Evolutionary conservation across 192 early-diverging fungal genomes (phyloP).

Genomic region (Backusella luteola): DNA sequence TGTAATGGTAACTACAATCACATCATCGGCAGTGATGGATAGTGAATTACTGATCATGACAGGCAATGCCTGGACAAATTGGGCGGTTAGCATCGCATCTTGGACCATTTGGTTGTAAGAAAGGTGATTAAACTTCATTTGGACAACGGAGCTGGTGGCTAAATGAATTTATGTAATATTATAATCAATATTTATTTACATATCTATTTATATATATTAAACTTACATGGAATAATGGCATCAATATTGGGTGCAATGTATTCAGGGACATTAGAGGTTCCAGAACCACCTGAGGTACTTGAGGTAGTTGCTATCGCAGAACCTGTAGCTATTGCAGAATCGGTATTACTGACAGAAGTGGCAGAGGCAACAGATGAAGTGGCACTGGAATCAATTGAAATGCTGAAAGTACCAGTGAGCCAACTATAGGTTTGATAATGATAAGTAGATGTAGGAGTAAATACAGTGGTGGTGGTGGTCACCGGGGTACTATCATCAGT

Average conservation of each 20-base stretch:
- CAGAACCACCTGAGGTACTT: background rate
- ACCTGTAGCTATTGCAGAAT: background rate
- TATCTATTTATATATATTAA: background rate
- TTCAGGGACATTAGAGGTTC: slow-evolving; percentile 12
- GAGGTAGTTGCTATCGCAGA: background rate
- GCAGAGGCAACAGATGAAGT: background rate
- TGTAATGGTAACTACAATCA: slow-evolving; percentile 31
- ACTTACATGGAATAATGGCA: slow-evolving; percentile 22
- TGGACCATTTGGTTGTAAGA: slow-evolving; percentile 31
- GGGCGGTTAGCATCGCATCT: slow-evolving; percentile 27
- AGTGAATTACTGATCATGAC: slow-evolving; percentile 15
- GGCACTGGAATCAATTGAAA: background rate
- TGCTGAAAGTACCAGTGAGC: slow-evolving; percentile 15
- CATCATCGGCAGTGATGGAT: slow-evolving; percentile 16
- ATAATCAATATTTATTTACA: background rate
- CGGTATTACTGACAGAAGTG: background rate
- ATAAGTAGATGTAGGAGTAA: slow-evolving; percentile 20
- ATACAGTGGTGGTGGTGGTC: background rate
- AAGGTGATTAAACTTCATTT: slow-evolving; percentile 25
- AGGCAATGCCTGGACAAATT: slow-evolving; percentile 30
- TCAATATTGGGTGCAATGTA: slow-evolving; percentile 31
- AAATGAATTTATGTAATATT: background rate
- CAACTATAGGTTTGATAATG: slow-evolving; percentile 24
- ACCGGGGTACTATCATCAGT: background rate
- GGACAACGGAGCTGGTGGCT: slow-evolving; percentile 5